Conservation (phyloP, 75 land plant species). For the Ceratopteris richardii region DNA sequence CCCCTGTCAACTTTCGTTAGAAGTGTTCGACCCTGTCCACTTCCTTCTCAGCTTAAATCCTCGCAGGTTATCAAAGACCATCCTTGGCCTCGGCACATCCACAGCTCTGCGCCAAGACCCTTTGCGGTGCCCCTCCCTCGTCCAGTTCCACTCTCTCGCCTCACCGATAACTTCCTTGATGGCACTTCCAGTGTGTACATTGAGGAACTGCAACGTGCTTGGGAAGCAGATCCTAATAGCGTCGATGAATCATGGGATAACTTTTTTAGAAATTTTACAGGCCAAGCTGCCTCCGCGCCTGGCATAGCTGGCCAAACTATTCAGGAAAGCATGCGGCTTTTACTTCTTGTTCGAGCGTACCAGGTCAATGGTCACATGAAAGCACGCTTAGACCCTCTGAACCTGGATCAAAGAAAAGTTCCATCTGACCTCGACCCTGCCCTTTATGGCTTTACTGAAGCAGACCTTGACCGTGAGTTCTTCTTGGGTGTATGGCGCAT, state of each 20-base stretch:
- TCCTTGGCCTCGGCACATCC: neutral
- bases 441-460: conserved; percentile 80
- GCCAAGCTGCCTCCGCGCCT: conserved; percentile 66
- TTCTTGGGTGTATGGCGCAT: conserved; percentile 83
- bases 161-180: conserved; percentile 85
- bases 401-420: conserved; percentile 52
- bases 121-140: conserved; percentile 49
- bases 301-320: conserved; percentile 94
- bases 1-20: neutral
- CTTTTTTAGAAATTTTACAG: conserved; percentile 90
- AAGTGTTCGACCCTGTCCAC: neutral
- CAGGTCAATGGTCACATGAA: conserved; percentile 97
- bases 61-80: neutral
- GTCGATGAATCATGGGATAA: conserved; percentile 98
- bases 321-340: conserved; percentile 80
- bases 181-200: conserved; percentile 90
- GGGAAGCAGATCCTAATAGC: conserved; percentile 91
- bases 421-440: conserved; percentile 69
- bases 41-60: too few relatives aligned
- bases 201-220: conserved; percentile 87
- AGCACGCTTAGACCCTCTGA: conserved; percentile 80
- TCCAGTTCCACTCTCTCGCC: conserved; percentile 73
- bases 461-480: conserved; percentile 88
- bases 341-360: conserved; percentile 81
- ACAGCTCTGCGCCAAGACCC: neutral